Conservation (phyloP, 768 basidiomycete species). For the Suillus luteus region DNA sequence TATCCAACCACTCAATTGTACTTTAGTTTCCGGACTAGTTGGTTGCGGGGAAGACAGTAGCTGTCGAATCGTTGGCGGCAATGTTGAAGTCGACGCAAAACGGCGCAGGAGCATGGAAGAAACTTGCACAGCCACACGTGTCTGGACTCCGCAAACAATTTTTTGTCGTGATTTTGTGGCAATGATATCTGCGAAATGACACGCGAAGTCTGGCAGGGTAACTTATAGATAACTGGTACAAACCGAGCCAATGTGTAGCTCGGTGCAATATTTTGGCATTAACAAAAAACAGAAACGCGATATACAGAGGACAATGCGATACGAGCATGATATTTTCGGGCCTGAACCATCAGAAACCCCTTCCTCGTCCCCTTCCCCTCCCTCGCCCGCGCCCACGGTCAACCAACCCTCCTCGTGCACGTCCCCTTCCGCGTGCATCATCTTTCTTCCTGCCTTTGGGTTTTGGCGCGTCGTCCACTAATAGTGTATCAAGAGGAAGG, state of each 20-base stretch:
- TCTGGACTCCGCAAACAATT: background rate
- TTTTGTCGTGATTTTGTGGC: background rate
- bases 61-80: slow-evolving; percentile 39
- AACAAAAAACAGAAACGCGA: slow-evolving; percentile 14
- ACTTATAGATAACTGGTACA: slow-evolving; percentile 20
- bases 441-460: slow-evolving; percentile 94
- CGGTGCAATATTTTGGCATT: slow-evolving; percentile 28
- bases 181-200: background rate
- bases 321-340: slow-evolving; percentile 10
- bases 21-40: slow-evolving; percentile 16
- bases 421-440: slow-evolving; percentile 63
- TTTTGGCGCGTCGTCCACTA: slow-evolving; percentile 97
- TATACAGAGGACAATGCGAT: slow-evolving; percentile 13
- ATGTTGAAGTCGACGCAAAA: slow-evolving; percentile 31
- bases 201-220: background rate
- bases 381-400: slow-evolving; percentile 58
- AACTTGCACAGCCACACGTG: slow-evolving; percentile 28
- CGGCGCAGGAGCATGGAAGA: slow-evolving; percentile 29
- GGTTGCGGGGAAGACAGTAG: slow-evolving; percentile 30
- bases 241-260: slow-evolving; percentile 19
- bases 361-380: slow-evolving; percentile 52
- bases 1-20: slow-evolving; percentile 78
- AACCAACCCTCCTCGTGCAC: slow-evolving; percentile 50
- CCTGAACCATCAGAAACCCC: slow-evolving; percentile 37
- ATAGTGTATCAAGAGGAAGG: slow-evolving; percentile 90